These are phyloP conservation scores for Cystobasidium tubakii DNA, from an alignment of 768 basidiomycete genomes.

Conservation along the genomic window DNA sequence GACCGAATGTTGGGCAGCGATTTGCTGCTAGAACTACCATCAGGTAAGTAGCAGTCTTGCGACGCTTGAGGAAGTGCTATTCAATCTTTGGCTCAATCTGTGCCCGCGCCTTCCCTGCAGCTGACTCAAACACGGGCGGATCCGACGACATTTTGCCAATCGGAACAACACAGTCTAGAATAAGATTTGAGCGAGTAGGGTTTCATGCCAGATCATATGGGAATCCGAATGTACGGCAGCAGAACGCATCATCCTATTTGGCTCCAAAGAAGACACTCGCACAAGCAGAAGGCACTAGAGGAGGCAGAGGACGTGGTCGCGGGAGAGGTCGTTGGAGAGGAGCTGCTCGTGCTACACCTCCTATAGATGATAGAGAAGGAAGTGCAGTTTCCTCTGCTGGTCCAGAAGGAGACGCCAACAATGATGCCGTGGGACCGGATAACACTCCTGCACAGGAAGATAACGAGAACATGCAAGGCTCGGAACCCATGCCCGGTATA, in stretches of 20 bases:
- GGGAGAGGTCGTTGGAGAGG: background rate
- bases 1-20: conserved; percentile 30
- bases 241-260: background rate
- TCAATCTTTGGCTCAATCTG: too few relatives aligned
- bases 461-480: background rate
- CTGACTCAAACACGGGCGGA: background rate
- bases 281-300: background rate
- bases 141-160: background rate
- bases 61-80: too few relatives aligned
- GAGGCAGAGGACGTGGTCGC: background rate
- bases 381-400: background rate
- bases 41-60: background rate
- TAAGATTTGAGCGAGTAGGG: conserved; percentile 9
- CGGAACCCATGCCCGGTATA: background rate
- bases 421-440: too few relatives aligned
- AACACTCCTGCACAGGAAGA: background rate
- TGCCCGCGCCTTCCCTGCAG: background rate
- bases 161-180: background rate
- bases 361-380: background rate
- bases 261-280: background rate
- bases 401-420: background rate
- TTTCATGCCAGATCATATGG: background rate
- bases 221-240: background rate
- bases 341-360: too few relatives aligned
- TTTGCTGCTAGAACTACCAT: background rate